A percentile compares a stretch with the other conserved stretches of the same genome.
Conservation (phyloP, 2,329 filamentous ascomycete species). For the Ustilaginoidea virens region DNA sequence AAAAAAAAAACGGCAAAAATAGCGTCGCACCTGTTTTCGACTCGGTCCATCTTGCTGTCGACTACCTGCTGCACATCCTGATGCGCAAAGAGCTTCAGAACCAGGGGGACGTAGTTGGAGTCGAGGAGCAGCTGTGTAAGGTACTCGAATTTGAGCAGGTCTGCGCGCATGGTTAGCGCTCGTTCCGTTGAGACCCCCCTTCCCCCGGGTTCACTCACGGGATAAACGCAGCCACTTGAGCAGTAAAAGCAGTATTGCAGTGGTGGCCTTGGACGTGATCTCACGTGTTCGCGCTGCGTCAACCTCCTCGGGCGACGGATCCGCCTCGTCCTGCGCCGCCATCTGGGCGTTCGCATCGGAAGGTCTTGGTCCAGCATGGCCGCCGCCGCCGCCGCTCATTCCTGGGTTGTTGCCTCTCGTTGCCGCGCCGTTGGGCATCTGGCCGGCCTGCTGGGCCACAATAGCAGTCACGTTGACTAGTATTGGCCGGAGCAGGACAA, state of each 20-base stretch:
- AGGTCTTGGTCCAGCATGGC: conserved; percentile 15
- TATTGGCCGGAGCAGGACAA: conserved; percentile 81
- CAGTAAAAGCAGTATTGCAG: conserved; percentile 73
- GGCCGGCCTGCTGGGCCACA: conserved; percentile 42
- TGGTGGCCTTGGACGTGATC: conserved; percentile 80
- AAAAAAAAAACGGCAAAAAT: too few species aligned
- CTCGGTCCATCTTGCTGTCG: conserved; percentile 68
- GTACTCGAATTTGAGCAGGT: conserved; percentile 92
- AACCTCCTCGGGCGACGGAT: conserved; percentile 54
- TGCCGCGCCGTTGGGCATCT: conserved; percentile 27
- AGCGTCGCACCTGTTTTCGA: conserved; percentile 55
- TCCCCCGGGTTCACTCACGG: too few species aligned
- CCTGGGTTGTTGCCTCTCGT: too few species aligned
- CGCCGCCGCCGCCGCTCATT: conserved; percentile 19
- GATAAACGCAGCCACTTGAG: conserved; percentile 95
- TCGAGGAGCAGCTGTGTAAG: conserved; percentile 85
- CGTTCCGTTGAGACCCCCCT: too few species aligned
- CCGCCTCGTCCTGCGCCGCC: conserved; percentile 22
- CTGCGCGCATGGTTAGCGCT: too few species aligned
- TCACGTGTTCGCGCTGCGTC: conserved; percentile 72
- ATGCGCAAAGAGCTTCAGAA: conserved; percentile 84
- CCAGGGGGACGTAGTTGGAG: conserved; percentile 84
- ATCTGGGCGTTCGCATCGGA: conserved; percentile 17
- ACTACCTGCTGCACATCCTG: conserved; percentile 87
- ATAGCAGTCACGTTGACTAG: conserved; percentile 78